These are phyloP conservation scores for Aspergillus ellipticus DNA, from an alignment of 495 filamentous ascomycete genomes.

Conservation along the genomic window DNA sequence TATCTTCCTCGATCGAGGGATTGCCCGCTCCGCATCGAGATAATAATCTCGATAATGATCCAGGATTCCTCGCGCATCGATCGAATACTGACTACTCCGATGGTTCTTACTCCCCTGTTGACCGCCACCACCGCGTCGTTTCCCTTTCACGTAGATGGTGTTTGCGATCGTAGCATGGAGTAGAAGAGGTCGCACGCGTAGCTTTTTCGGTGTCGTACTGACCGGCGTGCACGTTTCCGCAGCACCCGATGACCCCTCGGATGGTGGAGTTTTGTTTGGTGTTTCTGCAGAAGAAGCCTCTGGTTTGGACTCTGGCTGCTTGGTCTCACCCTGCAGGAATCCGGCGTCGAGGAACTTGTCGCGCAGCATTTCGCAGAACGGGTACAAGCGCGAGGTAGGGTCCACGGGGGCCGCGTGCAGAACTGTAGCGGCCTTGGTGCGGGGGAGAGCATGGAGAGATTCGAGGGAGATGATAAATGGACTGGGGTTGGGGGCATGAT, in stretches of 20 bases:
- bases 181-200: slow-evolving; percentile 55
- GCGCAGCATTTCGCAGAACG: slow-evolving; percentile 61
- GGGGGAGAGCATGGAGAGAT: slow-evolving; percentile 34
- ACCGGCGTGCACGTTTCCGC: neutral
- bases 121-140: slow-evolving; percentile 22
- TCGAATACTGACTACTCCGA: slow-evolving; percentile 23
- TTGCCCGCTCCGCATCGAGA: slow-evolving; percentile 24
- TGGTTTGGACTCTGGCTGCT: slow-evolving; percentile 10
- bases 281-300: neutral
- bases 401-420: slow-evolving; percentile 58
- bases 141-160: slow-evolving; percentile 67
- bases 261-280: neutral
- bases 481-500: neutral
- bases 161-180: slow-evolving; percentile 87
- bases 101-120: slow-evolving; percentile 30
- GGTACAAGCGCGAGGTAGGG: slow-evolving; percentile 47
- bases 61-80: slow-evolving; percentile 38
- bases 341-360: slow-evolving; percentile 58
- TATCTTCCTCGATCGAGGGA: slow-evolving; percentile 7
- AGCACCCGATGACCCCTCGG: neutral
- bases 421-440: slow-evolving; percentile 40
- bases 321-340: slow-evolving; percentile 53
- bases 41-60: slow-evolving; percentile 32
- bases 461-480: slow-evolving; percentile 34
- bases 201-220: slow-evolving; percentile 4